Conservation (phyloP, 2,329 filamentous ascomycete genomes). For the Cytospora piceae region DNA sequence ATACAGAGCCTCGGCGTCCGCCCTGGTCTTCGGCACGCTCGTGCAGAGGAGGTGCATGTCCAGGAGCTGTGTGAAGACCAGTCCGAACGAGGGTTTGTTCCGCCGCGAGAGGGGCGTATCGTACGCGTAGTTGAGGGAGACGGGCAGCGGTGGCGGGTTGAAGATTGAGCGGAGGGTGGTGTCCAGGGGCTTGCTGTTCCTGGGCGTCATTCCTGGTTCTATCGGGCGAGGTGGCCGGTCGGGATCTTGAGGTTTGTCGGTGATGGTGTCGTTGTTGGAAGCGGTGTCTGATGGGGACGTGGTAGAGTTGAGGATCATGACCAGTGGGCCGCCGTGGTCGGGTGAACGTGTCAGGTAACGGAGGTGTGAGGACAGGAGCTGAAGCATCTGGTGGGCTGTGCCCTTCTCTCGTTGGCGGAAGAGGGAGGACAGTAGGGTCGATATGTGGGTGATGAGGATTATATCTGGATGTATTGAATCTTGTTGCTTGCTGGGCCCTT, state of each 20-base stretch:
- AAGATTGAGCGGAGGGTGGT: constrained; percentile 57
- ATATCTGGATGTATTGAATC: constrained; percentile 44
- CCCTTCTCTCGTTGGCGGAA: constrained; percentile 54
- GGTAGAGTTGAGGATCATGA: constrained; percentile 60
- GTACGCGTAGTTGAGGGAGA: constrained; percentile 31
- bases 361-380: constrained; percentile 51
- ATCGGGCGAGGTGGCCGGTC: constrained; percentile 11
- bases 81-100: constrained; percentile 57
- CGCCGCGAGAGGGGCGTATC: constrained; percentile 34
- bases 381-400: constrained; percentile 53
- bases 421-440: constrained; percentile 53
- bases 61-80: constrained; percentile 57
- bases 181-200: constrained; percentile 39
- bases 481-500: constrained; percentile 16
- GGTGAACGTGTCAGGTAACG: constrained; percentile 49
- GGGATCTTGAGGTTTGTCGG: constrained; percentile 1
- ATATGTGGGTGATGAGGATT: constrained; percentile 60
- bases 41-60: constrained; percentile 59
- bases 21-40: constrained; percentile 44
- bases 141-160: constrained; percentile 39
- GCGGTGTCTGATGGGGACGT: constrained; percentile 32
- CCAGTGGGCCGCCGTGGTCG: constrained; percentile 46
- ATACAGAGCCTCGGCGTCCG: constrained; percentile 45
- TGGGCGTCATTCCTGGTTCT: constrained; percentile 13
- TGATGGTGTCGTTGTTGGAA: neutral